Evolutionary conservation across 441 rosid genomes (phyloP).

Genomic region (Gossypium davidsonii): DNA sequence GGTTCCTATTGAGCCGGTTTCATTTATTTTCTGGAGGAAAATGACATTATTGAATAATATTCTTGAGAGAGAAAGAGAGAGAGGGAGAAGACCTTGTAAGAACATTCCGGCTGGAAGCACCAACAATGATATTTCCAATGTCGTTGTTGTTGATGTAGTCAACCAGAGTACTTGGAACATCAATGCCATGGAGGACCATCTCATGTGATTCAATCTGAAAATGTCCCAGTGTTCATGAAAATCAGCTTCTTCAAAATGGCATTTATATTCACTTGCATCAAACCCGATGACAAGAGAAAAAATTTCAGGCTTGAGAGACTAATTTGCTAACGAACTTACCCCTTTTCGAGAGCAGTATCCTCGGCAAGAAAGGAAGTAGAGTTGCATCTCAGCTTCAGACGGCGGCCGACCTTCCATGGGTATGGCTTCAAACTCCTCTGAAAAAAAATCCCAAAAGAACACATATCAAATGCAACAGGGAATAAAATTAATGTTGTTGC

Average conservation of each 20-base stretch:
- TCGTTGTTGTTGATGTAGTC: slow-evolving; percentile 30
- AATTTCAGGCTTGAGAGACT: background rate
- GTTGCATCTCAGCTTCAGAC: slow-evolving; percentile 31
- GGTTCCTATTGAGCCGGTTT: background rate
- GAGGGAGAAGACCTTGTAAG: slow-evolving; percentile 36
- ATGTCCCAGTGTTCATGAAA: slow-evolving; percentile 7
- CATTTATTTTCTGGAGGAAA: background rate
- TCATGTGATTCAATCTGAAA: slow-evolving; percentile 50
- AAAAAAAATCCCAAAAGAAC: background rate
- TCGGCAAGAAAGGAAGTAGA: slow-evolving; percentile 50
- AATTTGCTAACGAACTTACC: slow-evolving; percentile 30
- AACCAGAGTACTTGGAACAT: slow-evolving; percentile 45
- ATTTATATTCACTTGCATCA: background rate
- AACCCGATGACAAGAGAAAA: background rate
- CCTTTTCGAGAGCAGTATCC: slow-evolving; percentile 70
- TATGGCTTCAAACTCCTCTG: slow-evolving; percentile 29
- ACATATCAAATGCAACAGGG: background rate
- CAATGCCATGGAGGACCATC: slow-evolving; percentile 39
- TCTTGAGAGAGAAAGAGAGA: background rate
- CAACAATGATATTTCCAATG: slow-evolving; percentile 45
- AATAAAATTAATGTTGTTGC: background rate
- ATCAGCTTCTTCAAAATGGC: background rate
- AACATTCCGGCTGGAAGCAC: slow-evolving; percentile 39
- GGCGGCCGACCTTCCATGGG: slow-evolving; percentile 39
- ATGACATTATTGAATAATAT: background rate